Evolutionary conservation across 257 asterid genomes (phyloP).

Genomic region (Forsythia viridissima): DNA sequence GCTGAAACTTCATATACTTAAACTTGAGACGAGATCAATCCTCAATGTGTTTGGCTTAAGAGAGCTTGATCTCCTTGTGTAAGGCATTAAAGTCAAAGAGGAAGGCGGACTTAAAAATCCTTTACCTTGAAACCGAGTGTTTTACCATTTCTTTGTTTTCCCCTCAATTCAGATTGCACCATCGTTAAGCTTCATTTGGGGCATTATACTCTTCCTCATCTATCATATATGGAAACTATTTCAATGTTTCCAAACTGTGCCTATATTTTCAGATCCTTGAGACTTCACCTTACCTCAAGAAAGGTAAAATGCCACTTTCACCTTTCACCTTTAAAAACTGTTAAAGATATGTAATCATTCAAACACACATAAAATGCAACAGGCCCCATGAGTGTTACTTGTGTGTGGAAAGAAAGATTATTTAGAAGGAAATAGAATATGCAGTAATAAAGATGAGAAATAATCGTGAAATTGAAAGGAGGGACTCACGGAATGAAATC

Average conservation of each 20-base stretch:
- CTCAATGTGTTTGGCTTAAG: too few species aligned
- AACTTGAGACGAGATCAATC: too few species aligned
- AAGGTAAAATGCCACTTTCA: neutral
- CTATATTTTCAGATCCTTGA: neutral
- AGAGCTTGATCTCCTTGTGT: too few species aligned
- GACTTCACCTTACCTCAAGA: neutral
- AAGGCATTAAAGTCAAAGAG: too few species aligned
- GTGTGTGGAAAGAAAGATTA: neutral
- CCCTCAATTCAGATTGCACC: too few species aligned
- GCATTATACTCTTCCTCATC: neutral
- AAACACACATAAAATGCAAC: too few species aligned
- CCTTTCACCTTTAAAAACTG: neutral
- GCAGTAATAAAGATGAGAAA: neutral
- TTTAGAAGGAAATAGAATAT: neutral
- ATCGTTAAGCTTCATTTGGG: too few species aligned
- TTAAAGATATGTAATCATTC: neutral
- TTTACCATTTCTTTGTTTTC: too few species aligned
- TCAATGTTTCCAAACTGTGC: neutral
- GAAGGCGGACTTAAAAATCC: too few species aligned
- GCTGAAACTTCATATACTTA: too few species aligned
- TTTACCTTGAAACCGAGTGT: too few species aligned
- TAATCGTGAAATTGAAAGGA: constrained; percentile 20
- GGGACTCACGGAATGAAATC: constrained; percentile 79
- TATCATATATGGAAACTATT: neutral
- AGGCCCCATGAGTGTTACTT: too few species aligned